Conservation (phyloP, 2,329 filamentous ascomycete species). For the Metarhizium rileyi region DNA sequence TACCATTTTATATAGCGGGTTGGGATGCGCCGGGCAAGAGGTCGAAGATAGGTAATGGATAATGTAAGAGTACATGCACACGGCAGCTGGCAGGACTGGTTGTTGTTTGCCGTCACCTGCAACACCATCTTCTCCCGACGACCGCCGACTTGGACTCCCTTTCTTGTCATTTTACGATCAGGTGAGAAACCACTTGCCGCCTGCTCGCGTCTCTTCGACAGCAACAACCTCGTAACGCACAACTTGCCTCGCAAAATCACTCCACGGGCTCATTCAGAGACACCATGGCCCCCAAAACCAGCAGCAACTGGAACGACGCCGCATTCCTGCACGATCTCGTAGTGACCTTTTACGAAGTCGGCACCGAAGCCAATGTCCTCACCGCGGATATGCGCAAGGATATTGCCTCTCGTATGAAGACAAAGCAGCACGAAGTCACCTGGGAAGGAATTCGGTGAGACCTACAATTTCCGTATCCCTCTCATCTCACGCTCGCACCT, state of each 20-base stretch:
- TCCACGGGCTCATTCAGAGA: no score
- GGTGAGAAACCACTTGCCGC: no score
- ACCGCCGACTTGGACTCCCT: not conserved
- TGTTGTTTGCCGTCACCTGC: not conserved
- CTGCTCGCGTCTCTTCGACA: not conserved
- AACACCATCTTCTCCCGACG: not conserved
- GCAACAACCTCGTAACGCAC: not conserved
- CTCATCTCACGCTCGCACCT: not conserved
- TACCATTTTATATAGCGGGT: not conserved
- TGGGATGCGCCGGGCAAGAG: not conserved
- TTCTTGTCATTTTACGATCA: no score
- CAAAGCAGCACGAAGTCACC: slow-evolving; percentile 24
- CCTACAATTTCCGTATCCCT: not conserved
- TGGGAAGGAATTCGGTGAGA: slow-evolving; percentile 37
- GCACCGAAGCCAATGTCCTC: slow-evolving; percentile 18
- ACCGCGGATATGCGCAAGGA: slow-evolving; percentile 17
- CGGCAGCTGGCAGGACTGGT: not conserved
- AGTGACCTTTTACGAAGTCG: slow-evolving; percentile 22
- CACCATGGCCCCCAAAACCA: slow-evolving; percentile 14
- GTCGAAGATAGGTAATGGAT: not conserved
- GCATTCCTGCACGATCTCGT: slow-evolving; percentile 24
- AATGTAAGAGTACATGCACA: not conserved
- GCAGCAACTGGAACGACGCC: slow-evolving; percentile 21
- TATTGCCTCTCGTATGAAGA: slow-evolving; percentile 24
- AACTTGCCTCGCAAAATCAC: no score